Evolutionary conservation across 495 filamentous ascomycete species (phyloP).

Genomic region (Darksidea phi): DNA sequence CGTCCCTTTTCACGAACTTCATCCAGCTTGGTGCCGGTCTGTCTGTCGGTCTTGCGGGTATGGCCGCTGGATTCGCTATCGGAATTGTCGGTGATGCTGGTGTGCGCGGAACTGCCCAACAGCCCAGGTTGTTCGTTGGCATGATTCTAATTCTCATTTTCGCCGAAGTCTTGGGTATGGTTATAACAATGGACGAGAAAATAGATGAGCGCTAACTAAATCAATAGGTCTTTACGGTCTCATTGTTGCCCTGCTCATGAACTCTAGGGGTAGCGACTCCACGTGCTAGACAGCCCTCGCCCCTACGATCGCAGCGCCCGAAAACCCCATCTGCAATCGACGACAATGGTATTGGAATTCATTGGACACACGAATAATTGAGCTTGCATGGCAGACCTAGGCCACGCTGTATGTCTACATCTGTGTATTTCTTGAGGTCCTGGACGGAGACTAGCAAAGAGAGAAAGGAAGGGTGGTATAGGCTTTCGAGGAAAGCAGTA

Average conservation of each 20-base stretch:
- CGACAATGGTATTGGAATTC: slow-evolving; percentile 6
- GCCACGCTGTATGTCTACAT: slow-evolving; percentile 34
- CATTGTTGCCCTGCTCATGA: slow-evolving; percentile 98
- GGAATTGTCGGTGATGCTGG: slow-evolving; percentile 99
- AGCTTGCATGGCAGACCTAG: slow-evolving; percentile 21
- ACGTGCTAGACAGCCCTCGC: slow-evolving; percentile 5
- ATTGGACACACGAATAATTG: slow-evolving; percentile 19
- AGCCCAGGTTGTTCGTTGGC: slow-evolving; percentile 96
- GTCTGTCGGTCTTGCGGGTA: slow-evolving; percentile 90
- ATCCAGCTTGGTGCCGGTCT: slow-evolving; percentile 98
- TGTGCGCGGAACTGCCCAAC: slow-evolving; percentile 97
- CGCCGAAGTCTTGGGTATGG: slow-evolving; percentile 94
- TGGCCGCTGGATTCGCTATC: slow-evolving; percentile 97
- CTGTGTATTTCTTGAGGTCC: slow-evolving; percentile 29
- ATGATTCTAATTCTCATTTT: slow-evolving; percentile 99
- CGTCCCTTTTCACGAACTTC: slow-evolving; percentile 89
- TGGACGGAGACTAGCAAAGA: not conserved
- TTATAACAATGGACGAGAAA: slow-evolving; percentile 15
- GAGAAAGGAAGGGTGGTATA: not conserved
- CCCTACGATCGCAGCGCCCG: slow-evolving; percentile 13
- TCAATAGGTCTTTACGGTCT: slow-evolving; percentile 88
- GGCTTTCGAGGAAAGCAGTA: slow-evolving; percentile 8
- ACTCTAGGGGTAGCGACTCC: slow-evolving; percentile 54
- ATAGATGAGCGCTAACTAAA: not conserved
- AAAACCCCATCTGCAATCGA: slow-evolving; percentile 11